These are phyloP conservation scores for Alectoria sarmentosa DNA, from an alignment of 495 filamentous ascomycete species.

Conservation along the genomic window DNA sequence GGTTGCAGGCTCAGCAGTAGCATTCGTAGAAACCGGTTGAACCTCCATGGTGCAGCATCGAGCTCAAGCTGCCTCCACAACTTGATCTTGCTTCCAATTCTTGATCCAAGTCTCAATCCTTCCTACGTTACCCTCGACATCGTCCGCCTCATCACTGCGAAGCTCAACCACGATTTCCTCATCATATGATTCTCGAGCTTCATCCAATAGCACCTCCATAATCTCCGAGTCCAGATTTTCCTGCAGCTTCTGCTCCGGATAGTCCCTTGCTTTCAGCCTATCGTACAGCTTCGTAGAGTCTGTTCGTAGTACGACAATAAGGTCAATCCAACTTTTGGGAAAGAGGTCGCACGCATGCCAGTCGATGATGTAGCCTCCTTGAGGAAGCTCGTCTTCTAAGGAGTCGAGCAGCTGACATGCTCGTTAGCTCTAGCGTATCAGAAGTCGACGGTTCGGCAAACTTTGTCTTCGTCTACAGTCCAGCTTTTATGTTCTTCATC, in stretches of 20 bases:
- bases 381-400: conserved; percentile 72
- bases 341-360: conserved; percentile 99
- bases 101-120: conserved; percentile 75
- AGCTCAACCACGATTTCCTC: conserved; percentile 88
- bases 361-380: conserved; percentile 87
- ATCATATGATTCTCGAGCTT: conserved; percentile 81
- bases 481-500: conserved; percentile 79
- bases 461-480: conserved; percentile 97
- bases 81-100: conserved; percentile 66
- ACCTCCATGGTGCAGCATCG: background rate
- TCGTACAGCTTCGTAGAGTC: conserved; percentile 78
- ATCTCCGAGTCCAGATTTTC: conserved; percentile 98
- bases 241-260: conserved; percentile 78
- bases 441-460: conserved; percentile 26
- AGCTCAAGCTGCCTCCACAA: conserved; percentile 6
- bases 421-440: background rate
- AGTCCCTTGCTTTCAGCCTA: conserved; percentile 65
- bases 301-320: conserved; percentile 85
- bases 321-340: conserved; percentile 86
- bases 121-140: conserved; percentile 82
- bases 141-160: conserved; percentile 68
- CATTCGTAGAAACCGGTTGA: background rate
- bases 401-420: conserved; percentile 67
- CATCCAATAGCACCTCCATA: conserved; percentile 87
- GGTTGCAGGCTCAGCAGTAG: conserved; percentile 45